A percentile compares a stretch with the other conserved stretches of the same genome.
Conservation (phyloP, 345 rosid species). For the Turnera subulata region DNA sequence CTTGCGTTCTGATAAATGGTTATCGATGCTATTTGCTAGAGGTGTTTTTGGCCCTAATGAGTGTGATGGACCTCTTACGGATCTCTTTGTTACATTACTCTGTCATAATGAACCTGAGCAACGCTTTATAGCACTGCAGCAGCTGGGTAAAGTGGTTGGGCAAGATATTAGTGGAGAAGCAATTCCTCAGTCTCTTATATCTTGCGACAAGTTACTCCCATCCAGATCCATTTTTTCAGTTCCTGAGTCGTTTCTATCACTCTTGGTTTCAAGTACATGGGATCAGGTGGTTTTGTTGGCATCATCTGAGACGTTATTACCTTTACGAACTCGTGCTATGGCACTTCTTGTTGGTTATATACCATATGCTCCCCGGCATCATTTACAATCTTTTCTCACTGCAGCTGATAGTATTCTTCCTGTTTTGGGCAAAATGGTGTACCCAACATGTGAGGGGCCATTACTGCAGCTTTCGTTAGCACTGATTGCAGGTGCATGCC, state of each 20-base stretch:
- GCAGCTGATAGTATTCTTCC: constrained; percentile 56
- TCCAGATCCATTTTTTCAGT: constrained; percentile 29
- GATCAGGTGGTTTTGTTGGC: constrained; percentile 59
- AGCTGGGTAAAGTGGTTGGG: constrained; percentile 58
- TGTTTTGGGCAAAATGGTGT: constrained; percentile 47
- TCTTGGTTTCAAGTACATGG: constrained; percentile 68
- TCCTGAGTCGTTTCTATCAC: constrained; percentile 42
- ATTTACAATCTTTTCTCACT: constrained; percentile 59
- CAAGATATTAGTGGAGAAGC: constrained; percentile 42
- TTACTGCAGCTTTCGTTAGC: constrained; percentile 60
- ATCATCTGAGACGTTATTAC: constrained; percentile 54
- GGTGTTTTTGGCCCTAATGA: constrained; percentile 43
- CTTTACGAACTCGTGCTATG: constrained; percentile 55
- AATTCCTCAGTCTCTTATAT: constrained; percentile 25
- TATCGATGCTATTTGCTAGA: constrained; percentile 42
- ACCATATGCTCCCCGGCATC: constrained; percentile 50
- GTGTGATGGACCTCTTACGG: constrained; percentile 44
- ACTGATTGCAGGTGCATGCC: constrained; percentile 64
- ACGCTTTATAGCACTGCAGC: constrained; percentile 57
- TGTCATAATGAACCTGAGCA: constrained; percentile 83
- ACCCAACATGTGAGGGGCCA: constrained; percentile 58
- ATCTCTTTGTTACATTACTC: constrained; percentile 52
- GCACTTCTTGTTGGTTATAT: constrained; percentile 59
- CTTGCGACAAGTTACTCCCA: constrained; percentile 30
- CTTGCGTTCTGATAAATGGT: constrained; percentile 65